Base-by-base conservation (phyloP, 148 eudicot genomes). In the Vaccinium vitisidaea region DNA sequence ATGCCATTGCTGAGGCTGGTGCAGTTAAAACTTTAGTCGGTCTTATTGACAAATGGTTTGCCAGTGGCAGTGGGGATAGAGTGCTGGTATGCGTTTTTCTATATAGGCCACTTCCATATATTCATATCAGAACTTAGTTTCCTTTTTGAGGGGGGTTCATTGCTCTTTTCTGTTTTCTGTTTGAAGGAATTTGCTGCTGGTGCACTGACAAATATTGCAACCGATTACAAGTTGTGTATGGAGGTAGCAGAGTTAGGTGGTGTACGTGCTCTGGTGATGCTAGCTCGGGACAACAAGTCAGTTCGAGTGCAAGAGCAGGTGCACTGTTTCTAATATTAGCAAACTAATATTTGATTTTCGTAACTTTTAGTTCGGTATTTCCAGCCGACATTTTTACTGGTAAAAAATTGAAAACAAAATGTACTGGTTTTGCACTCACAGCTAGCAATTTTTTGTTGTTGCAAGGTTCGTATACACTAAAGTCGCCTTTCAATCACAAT, bases 301-400 rank as follows among this genome's bases (percentile, higher is more conserved):
- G 98, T 94, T 84, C 98, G 98, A 79, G 99, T 95, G 86, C 98
- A 93, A 85, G 98, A 97, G 89, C 99, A 97, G 98, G 99, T 95
- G 80, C 79, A 59, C 32, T 25, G 16, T 79, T 55, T 53, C 18
- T 55, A 67, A 77, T 15, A 15, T 76, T 77, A 23, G 9, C 48
- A 6, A 30, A 23, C 16, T 27, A 9, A 18, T 49, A 49, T 59
- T 54, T 59, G 36, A 32, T 32, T 43, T 58, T 27, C 3, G 2
- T 50, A n/a, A 32, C 30, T 63, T 9, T 19, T 5, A 58, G 15
- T 23, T 75, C 11, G 10, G 36, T 58, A 36, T 56, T 53, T 23
- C 23, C 15, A 54, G 32, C 65, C 8, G 2, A 55, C 48, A 12
- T 61, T 58, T 73, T 52, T 59, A 23, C 27, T 27, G 0, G 16